Evolutionary conservation across 2,329 filamentous ascomycete species (phyloP).

Genomic region (Cladosporium cucumerinum): DNA sequence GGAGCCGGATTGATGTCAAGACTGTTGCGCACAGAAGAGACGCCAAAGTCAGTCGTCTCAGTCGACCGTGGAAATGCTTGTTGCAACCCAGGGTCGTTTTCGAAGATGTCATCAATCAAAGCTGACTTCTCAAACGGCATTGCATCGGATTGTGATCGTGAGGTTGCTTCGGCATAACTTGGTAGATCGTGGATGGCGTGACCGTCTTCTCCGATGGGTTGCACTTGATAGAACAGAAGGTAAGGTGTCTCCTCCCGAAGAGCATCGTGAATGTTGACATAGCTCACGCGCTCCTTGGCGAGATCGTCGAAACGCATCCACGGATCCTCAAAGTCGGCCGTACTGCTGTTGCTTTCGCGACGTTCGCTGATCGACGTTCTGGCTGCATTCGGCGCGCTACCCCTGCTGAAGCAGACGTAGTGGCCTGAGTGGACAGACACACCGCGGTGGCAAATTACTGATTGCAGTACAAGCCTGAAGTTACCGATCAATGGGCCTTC

Average conservation of each 20-base stretch:
- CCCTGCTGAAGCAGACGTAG: conserved; percentile 81
- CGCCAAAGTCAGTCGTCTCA: conserved; percentile 23
- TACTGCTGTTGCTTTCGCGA: conserved; percentile 43
- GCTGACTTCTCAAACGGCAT: conserved; percentile 28
- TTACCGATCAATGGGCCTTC: conserved; percentile 72
- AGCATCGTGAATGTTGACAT: conserved; percentile 74
- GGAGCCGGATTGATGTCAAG: conserved; percentile 29
- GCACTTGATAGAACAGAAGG: conserved; percentile 89
- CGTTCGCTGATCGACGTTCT: conserved; percentile 49
- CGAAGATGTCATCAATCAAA: conserved; percentile 20
- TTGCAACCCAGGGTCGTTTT: conserved; percentile 17
- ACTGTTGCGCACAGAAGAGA: conserved; percentile 28
- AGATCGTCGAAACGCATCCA: conserved; percentile 96
- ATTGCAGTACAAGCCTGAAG: conserved; percentile 89
- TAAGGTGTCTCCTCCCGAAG: conserved; percentile 89
- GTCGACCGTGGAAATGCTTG: conserved; percentile 11
- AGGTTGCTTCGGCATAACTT: conserved; percentile 41
- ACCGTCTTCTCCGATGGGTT: conserved; percentile 75
- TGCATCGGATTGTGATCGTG: conserved; percentile 28
- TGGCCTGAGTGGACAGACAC: conserved; percentile 83
- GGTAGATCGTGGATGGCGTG: conserved; percentile 37
- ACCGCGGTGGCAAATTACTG: conserved; percentile 88
- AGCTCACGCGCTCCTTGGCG: conserved; percentile 64
- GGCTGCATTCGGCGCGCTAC: conserved; percentile 50
- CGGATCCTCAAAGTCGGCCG: conserved; percentile 64